phyloP scores from a whole-genome alignment of 2,329 filamentous ascomycete genomes.

The Penicillium frequentans region DNA sequence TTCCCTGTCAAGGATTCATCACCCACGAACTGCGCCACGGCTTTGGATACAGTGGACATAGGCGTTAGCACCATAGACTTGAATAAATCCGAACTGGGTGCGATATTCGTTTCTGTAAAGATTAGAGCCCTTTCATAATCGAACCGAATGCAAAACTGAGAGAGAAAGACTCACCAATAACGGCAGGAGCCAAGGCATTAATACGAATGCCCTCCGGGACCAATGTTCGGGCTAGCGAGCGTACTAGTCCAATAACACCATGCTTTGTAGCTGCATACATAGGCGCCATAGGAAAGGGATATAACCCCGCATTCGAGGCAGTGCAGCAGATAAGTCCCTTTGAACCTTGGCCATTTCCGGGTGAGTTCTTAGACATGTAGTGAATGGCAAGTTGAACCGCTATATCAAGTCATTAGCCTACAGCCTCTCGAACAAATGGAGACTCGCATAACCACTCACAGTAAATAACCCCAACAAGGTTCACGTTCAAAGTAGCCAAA shows the following conservation, averaged over 20 bases:
- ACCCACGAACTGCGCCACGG: conserved; percentile 44
- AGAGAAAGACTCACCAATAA: conserved; percentile 42
- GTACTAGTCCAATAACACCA: conserved; percentile 52
- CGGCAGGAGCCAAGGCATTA: conserved; percentile 53
- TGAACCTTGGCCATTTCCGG: conserved; percentile 19
- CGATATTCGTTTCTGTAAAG: conserved; percentile 50
- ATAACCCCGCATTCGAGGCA: conserved; percentile 55
- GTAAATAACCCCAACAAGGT: conserved; percentile 45
- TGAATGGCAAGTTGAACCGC: conserved; percentile 52
- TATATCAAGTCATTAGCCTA: conserved; percentile 21
- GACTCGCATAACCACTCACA: conserved; percentile 40
- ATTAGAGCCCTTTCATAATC: not conserved
- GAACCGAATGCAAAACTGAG: not conserved
- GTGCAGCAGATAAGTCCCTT: conserved; percentile 54
- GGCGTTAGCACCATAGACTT: conserved; percentile 53
- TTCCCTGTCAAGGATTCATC: conserved; percentile 45
- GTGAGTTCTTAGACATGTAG: conserved; percentile 51
- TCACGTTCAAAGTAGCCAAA: conserved; percentile 38
- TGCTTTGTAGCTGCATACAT: conserved; percentile 52
- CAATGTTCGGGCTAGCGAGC: conserved; percentile 47
- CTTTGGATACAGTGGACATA: conserved; percentile 49
- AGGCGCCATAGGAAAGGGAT: conserved; percentile 53
- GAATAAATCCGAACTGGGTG: conserved; percentile 47
- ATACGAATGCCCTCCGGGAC: conserved; percentile 48
- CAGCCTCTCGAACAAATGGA: too few species aligned